Evolutionary conservation across 1,284 basidiomycete genomes (phyloP), one percentile per base, ranked within the genome.

Genomic region (Takashimella tepidaria): DNA sequence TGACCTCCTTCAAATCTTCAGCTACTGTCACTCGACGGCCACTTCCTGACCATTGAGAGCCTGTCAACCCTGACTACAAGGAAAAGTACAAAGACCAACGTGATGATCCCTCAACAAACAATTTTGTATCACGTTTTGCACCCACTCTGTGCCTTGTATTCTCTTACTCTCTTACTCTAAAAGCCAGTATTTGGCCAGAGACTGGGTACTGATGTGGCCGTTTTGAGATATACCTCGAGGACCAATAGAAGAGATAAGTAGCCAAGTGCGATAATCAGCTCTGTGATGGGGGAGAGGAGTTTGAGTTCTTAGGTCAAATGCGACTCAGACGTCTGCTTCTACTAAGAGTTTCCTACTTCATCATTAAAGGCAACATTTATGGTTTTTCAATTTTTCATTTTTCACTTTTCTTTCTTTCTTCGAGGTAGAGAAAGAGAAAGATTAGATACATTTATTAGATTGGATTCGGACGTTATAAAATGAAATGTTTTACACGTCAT

Each of bases 71-170:
- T 53, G 49, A 63, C 53, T 67, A 51, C 58, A 63, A 62, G 57
- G 59, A 65, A 50, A 52, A 65, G 19, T 65, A 65, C 59, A 56
- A 60, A 45, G 60, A 58, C 58, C 60, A 63, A 43, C 61, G 55
- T 26, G 4, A 51, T 4, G 57, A 63, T 6, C 63, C 63, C 1
- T 58, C 57, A 4, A 57, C 45, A 31, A 55, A 55, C 12, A 11
- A 42, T 22, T 40, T 59, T 5, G 60, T 66, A 71, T 86, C 60
- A 83, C 86, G 80, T 61, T 57, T 10, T 52, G 67, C 41, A 57
- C 56, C 79, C 76, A 37, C 58, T 80, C 20, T 84, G 70, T 50
- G 69, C 72, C 13, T 75, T 79, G 21, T 73, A 60, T 78, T 77
- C 45, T 66, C 40, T 59, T 73, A 60, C 78, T 77, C 45, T 66